Percentiles rank a stretch among this genome's conserved stretches.
phyloP scores from a whole-genome alignment of 805 yeast species.

The Candida coleopterorum region DNA sequence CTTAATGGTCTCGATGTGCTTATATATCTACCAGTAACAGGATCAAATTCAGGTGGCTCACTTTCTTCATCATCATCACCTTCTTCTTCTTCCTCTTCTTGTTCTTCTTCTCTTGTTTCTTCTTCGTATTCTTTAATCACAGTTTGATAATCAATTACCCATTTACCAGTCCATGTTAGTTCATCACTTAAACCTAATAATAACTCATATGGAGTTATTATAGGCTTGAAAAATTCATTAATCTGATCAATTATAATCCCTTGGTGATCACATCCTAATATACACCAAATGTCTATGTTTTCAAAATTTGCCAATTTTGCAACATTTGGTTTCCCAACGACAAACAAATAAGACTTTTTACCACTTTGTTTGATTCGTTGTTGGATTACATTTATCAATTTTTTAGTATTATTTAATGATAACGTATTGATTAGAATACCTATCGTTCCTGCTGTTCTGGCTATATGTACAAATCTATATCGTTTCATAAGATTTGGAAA shows the following conservation, averaged over 20 bases:
- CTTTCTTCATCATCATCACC: slow-evolving; percentile 33
- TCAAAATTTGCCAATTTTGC: slow-evolving; percentile 96
- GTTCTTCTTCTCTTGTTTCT: slow-evolving; percentile 15
- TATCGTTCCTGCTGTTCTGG: slow-evolving; percentile 86
- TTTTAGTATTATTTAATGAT: slow-evolving; percentile 70
- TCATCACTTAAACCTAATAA: slow-evolving; percentile 73
- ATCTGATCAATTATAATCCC: slow-evolving; percentile 80
- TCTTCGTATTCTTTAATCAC: slow-evolving; percentile 39
- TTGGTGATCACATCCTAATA: slow-evolving; percentile 90
- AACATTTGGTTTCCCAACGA: slow-evolving; percentile 96
- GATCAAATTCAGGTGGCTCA: slow-evolving; percentile 74
- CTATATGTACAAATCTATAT: slow-evolving; percentile 80
- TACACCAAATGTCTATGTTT: slow-evolving; percentile 90
- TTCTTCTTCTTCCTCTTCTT: slow-evolving; percentile 20
- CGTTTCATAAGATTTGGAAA: slow-evolving; percentile 78
- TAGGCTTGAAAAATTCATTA: slow-evolving; percentile 83
- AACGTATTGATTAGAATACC: slow-evolving; percentile 89
- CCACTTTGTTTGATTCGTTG: slow-evolving; percentile 65
- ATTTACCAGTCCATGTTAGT: slow-evolving; percentile 86
- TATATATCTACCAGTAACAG: slow-evolving; percentile 77
- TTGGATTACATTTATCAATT: slow-evolving; percentile 57
- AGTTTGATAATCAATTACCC: slow-evolving; percentile 76
- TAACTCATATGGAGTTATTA: slow-evolving; percentile 90
- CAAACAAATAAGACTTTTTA: slow-evolving; percentile 89
- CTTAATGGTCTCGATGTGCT: slow-evolving; percentile 74